Base-by-base conservation (phyloP, 129 eudicot genomes). In the Flaveria brownii region DNA sequence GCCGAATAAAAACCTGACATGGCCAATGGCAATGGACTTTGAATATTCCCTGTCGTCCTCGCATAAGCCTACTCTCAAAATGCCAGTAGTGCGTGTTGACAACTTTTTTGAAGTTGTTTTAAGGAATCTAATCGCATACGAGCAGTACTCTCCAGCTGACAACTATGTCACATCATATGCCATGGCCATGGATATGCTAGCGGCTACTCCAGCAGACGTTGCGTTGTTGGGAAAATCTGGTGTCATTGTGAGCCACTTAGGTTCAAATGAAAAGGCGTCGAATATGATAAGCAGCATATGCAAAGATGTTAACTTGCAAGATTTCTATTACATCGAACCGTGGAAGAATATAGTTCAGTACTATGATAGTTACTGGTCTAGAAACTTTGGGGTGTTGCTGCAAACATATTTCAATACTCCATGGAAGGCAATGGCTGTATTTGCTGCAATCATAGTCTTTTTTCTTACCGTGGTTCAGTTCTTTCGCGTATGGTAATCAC, bases 61-160 rank as follows among this genome's bases (percentile, higher is more conserved):
- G 52, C 67, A 72, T 4, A 54, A 50, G 55, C 73, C 74, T 36
- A 77, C 41, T 49, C 51, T 77, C 12, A 39, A 3, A 30, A 51
- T 77, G 28, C 66, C 81, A 14, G 36, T 11, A 36, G 5, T 77
- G 41, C 7, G 49, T 0, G 43, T 59, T 0, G 8, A 2, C 49
- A 78, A 47, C 12, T 47, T 47, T 13, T 47, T 71, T 13, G 82
- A 71, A 33, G 20, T 25, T 14, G 17, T 78, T 23, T 51, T 78
- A 16, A 60, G 82, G 60, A 78, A 78, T 41, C 18, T 78, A 1
- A 70, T 78, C 46, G 82, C 66, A 11, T 71, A 25, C 6, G 82
- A 78, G 71, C 82, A 78, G 17, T 45, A 26, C 7, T 30, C 20
- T 8, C 72, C 77, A 10, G 17, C 5, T 59, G 36, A 28, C 5